phyloP scores from a whole-genome alignment of 768 basidiomycete species.

The Tylopilus sp. region DNA sequence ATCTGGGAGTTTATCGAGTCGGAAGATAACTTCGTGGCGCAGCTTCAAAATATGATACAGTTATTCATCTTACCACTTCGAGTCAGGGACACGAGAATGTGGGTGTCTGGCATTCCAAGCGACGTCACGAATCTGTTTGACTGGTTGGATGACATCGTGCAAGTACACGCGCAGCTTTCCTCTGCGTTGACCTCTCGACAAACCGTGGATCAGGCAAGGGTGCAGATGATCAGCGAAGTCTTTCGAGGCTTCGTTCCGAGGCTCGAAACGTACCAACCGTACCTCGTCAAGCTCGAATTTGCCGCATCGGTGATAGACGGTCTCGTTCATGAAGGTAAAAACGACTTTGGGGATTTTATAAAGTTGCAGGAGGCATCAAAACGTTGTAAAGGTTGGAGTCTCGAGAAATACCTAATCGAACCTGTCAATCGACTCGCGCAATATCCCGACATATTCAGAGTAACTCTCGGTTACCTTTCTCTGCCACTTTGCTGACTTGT shows the following conservation, averaged over 20 bases:
- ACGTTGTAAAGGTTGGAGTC: slow-evolving; percentile 57
- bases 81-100: slow-evolving; percentile 60
- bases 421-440: slow-evolving; percentile 69
- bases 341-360: slow-evolving; percentile 85
- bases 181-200: slow-evolving; percentile 43
- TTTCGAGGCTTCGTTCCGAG: slow-evolving; percentile 60
- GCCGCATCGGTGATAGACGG: slow-evolving; percentile 52
- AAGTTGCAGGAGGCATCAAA: slow-evolving; percentile 55
- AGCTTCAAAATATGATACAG: slow-evolving; percentile 61
- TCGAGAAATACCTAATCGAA: slow-evolving; percentile 68
- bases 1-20: slow-evolving; percentile 67
- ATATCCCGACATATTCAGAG: slow-evolving; percentile 73
- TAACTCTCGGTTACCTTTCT: slow-evolving; percentile 35
- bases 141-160: slow-evolving; percentile 84
- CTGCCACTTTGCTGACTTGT: slow-evolving; percentile 3
- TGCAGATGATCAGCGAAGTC: slow-evolving; percentile 54
- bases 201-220: slow-evolving; percentile 39
- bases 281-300: slow-evolving; percentile 68
- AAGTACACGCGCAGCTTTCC: slow-evolving; percentile 66
- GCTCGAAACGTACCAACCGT: slow-evolving; percentile 84
- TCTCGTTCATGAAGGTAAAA: slow-evolving; percentile 45
- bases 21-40: slow-evolving; percentile 66
- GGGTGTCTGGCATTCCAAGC: slow-evolving; percentile 78
- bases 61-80: slow-evolving; percentile 79
- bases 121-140: slow-evolving; percentile 74